phyloP scores from a whole-genome alignment of 331 rosid genomes.

The Ulmus americana region DNA sequence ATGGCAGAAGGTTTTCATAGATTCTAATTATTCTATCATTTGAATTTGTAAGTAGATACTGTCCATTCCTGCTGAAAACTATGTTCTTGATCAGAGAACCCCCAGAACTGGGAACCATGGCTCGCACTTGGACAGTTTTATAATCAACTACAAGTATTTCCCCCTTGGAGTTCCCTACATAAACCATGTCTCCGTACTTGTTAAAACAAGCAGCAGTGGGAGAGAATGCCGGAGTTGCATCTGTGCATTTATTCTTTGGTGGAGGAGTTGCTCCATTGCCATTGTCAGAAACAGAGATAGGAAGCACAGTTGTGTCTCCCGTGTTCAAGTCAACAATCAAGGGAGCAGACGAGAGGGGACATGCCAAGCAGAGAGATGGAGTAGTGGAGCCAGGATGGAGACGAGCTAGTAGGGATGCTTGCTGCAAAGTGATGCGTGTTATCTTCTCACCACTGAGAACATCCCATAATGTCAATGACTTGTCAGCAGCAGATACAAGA shows the following conservation, averaged over 20 bases:
- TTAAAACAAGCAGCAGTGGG: slow-evolving; percentile 98
- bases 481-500: slow-evolving; percentile 91
- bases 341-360: slow-evolving; percentile 94
- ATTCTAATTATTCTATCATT: slow-evolving; percentile 81
- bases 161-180: slow-evolving; percentile 94
- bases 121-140: slow-evolving; percentile 42
- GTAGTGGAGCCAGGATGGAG: slow-evolving; percentile 83
- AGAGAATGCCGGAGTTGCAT: slow-evolving; percentile 61
- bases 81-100: slow-evolving; percentile 81
- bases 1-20: slow-evolving; percentile 80
- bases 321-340: slow-evolving; percentile 76
- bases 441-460: slow-evolving; percentile 70
- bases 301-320: slow-evolving; percentile 59
- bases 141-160: slow-evolving; percentile 78
- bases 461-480: slow-evolving; percentile 86
- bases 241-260: slow-evolving; percentile 62
- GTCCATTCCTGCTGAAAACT: slow-evolving; percentile 82
- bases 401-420: slow-evolving; percentile 85
- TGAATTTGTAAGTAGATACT: slow-evolving; percentile 86
- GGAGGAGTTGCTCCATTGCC: slow-evolving; percentile 42
- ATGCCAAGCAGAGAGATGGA: slow-evolving; percentile 79
- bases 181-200: slow-evolving; percentile 70
- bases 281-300: slow-evolving; percentile 54
- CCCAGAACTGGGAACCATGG: slow-evolving; percentile 74
- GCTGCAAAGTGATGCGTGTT: slow-evolving; percentile 56